Evolutionary conservation across 306 rosid genomes (phyloP), one percentile per base, ranked within the genome.

Genomic region (Gillenia trifoliata): DNA sequence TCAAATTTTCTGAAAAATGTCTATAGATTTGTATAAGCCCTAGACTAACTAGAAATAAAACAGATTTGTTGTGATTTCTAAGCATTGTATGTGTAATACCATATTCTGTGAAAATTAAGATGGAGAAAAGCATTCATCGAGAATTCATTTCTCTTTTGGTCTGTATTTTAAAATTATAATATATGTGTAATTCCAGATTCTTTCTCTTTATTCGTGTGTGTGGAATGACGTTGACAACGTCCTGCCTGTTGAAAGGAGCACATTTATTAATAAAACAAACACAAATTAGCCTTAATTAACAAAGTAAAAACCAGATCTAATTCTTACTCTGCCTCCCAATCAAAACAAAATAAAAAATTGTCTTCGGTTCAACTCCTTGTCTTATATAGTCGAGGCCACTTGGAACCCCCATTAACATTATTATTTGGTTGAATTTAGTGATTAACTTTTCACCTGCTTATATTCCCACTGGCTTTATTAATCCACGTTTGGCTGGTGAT

Each of bases 81-180:
- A 50, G 4, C 4, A 45, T 13, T 45, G 50, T 15, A 45, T 3
- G 16, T 55, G 10, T 0, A 11, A 31, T n/a, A n/a, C n/a, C n/a
- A n/a, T n/a, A 2, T 28, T 33, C 28, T 12, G 7, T 64, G 19
- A 82, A 74, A 75, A 72, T 67, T 71, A 80, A 84, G 68, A 82
- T 49, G 45, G 20, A 66, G 50, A 68, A 68, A 79, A 79, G 50
- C 36, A 47, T 22, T 12, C 76, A 38, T 38, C 50, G 79, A 64
- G 77, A 55, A 71, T 76, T 82, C 59, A 66, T 85, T 60, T 79
- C 65, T 66, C 72, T 52, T 33, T 43, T 82, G 64, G 28, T 31
- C 49, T 79, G 61, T 82, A 75, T 74, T 83, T 79, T 78, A 79
- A 79, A 74, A 84, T 84, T 70, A 54, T 81, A 77, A 36, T 36